A percentile compares a stretch with the other conserved stretches of the same genome.
Evolutionary conservation across 371 early-diverging fungal species (phyloP).

Genomic region (Phascolomyces articulosus): DNA sequence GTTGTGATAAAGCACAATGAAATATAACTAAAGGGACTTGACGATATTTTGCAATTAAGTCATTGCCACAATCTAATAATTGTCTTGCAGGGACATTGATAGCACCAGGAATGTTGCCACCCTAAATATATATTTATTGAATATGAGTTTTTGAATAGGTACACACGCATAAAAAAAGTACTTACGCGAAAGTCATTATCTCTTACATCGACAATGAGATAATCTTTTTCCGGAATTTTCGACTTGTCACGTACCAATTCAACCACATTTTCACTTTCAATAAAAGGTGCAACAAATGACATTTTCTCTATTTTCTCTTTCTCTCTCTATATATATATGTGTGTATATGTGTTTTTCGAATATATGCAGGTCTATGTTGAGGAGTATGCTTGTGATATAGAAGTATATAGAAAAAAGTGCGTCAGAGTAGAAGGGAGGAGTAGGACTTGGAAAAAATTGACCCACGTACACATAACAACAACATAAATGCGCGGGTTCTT

Average conservation of each 20-base stretch:
- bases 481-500: too few relatives aligned
- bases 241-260: slow-evolving; percentile 56
- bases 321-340: too few relatives aligned
- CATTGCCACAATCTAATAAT: slow-evolving; percentile 52
- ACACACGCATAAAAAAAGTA: neutral
- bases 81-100: slow-evolving; percentile 75
- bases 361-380: too few relatives aligned
- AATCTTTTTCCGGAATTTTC: slow-evolving; percentile 65
- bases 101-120: slow-evolving; percentile 84
- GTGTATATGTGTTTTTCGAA: neutral
- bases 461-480: too few relatives aligned
- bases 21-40: slow-evolving; percentile 73
- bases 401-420: too few relatives aligned
- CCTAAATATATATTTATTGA: slow-evolving; percentile 37
- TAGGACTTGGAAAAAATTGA: too few relatives aligned
- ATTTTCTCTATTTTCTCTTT: too few relatives aligned
- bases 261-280: slow-evolving; percentile 65
- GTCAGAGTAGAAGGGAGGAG: too few relatives aligned
- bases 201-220: slow-evolving; percentile 82
- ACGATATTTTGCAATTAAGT: slow-evolving; percentile 53
- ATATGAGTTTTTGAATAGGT: too few relatives aligned
- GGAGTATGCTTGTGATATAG: neutral
- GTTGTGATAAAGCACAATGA: slow-evolving; percentile 86
- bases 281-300: slow-evolving; percentile 42
- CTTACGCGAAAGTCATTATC: slow-evolving; percentile 73